phyloP scores from a whole-genome alignment of 768 basidiomycete species.

The Termitomyces sp. region DNA sequence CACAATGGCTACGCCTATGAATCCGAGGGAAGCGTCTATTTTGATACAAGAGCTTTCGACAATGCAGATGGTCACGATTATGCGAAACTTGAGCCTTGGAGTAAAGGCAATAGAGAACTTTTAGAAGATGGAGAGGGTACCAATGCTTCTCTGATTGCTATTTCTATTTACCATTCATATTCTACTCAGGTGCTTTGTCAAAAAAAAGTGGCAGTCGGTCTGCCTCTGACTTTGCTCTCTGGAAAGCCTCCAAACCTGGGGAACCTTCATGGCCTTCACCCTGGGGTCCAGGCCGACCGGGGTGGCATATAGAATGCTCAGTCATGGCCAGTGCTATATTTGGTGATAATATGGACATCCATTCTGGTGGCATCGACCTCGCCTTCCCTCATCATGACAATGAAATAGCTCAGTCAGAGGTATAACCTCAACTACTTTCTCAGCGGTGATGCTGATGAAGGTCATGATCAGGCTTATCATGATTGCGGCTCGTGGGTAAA shows the following conservation, averaged over 20 bases:
- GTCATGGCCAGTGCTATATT: slow-evolving; percentile 95
- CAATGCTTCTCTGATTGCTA: slow-evolving; percentile 6
- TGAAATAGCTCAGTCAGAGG: slow-evolving; percentile 97
- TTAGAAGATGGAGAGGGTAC: slow-evolving; percentile 91
- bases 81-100: slow-evolving; percentile 95
- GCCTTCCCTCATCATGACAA: slow-evolving; percentile 99
- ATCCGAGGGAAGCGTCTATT: slow-evolving; percentile 80
- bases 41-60: slow-evolving; percentile 83
- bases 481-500: slow-evolving; percentile 93
- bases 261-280: slow-evolving; percentile 96
- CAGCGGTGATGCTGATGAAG: not conserved
- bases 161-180: slow-evolving; percentile 1
- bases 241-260: slow-evolving; percentile 95
- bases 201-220: slow-evolving; percentile 62
- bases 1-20: slow-evolving; percentile 78
- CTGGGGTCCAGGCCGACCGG: slow-evolving; percentile 94
- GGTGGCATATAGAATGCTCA: slow-evolving; percentile 99
- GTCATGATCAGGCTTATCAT: slow-evolving; percentile 73
- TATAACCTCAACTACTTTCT: slow-evolving; percentile 21
- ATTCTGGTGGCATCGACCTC: slow-evolving; percentile 94
- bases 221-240: slow-evolving; percentile 92
- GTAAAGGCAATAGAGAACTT: slow-evolving; percentile 86
- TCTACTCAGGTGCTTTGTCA: slow-evolving; percentile 31
- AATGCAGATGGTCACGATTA: slow-evolving; percentile 73
- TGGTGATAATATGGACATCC: slow-evolving; percentile 92